Conservation (phyloP, 495 filamentous ascomycete species). For the Lepraria neglecta region DNA sequence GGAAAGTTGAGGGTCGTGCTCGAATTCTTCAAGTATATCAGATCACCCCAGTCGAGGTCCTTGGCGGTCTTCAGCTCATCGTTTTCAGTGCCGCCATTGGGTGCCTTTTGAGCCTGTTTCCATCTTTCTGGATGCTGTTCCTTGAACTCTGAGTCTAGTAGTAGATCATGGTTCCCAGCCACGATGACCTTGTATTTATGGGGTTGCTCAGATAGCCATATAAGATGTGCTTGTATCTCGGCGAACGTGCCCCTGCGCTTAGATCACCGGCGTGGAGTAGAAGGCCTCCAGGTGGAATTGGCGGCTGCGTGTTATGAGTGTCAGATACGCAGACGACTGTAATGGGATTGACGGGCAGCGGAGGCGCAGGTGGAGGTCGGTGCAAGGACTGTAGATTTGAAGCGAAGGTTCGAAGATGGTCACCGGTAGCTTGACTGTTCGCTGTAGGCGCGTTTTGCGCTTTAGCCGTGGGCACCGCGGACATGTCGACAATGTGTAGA, state of each 20-base stretch:
- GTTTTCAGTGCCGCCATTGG: background rate
- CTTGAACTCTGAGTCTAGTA: conserved; percentile 50
- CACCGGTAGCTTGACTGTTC: conserved; percentile 5
- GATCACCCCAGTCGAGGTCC: conserved; percentile 45
- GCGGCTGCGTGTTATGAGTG: conserved; percentile 66
- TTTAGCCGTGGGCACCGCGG: too few relatives aligned
- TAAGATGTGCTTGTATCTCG: conserved; percentile 66
- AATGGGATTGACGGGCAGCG: background rate
- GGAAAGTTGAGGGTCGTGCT: conserved; percentile 45
- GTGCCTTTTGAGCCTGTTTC: background rate
- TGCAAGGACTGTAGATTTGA: conserved; percentile 1
- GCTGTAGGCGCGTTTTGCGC: background rate
- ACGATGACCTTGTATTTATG: conserved; percentile 76
- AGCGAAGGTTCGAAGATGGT: conserved; percentile 2
- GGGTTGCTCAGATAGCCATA: conserved; percentile 69
- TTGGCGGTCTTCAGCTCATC: background rate
- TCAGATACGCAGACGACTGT: conserved; percentile 79
- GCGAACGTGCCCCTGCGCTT: conserved; percentile 60
- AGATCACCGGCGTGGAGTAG: conserved; percentile 87
- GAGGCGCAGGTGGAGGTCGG: conserved; percentile 1
- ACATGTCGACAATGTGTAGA: too few relatives aligned
- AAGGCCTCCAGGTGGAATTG: conserved; percentile 69
- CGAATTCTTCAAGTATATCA: conserved; percentile 58
- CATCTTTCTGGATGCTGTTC: conserved; percentile 8
- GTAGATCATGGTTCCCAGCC: conserved; percentile 80